Conservation (phyloP, 2,329 filamentous ascomycete genomes). For the Talaromyces sp. region DNA sequence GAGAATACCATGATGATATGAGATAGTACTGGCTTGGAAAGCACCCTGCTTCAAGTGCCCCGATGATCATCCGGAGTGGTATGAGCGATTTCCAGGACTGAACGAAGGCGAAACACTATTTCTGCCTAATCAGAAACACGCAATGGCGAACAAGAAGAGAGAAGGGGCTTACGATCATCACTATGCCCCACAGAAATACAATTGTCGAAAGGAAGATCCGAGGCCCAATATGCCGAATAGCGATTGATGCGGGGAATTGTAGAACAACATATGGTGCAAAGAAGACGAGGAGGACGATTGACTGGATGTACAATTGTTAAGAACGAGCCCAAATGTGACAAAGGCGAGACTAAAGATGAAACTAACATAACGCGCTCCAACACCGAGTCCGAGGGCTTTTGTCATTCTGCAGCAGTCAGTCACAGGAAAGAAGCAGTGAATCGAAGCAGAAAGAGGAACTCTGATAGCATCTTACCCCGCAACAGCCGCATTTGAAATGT, state of each 20-base stretch:
- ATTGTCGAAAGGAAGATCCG: constrained; percentile 32
- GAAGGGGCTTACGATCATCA: constrained; percentile 10
- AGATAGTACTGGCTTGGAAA: constrained; percentile 27
- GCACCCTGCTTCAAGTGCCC: constrained; percentile 15
- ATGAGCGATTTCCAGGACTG: background rate
- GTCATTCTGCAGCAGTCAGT: background rate
- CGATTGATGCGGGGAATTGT: constrained; percentile 70
- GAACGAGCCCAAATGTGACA: background rate
- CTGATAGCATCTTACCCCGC: background rate
- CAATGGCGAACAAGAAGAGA: background rate
- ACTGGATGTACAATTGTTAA: background rate
- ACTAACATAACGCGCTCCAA: background rate
- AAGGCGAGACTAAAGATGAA: background rate
- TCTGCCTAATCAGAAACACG: background rate
- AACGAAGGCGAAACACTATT: constrained; percentile 3
- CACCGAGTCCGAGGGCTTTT: background rate
- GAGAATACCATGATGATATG: constrained; percentile 48
- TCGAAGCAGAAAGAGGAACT: background rate
- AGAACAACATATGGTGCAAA: constrained; percentile 74
- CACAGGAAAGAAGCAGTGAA: too few relatives aligned
- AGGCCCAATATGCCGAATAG: constrained; percentile 66
- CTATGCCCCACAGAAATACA: constrained; percentile 16
- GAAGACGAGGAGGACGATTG: constrained; percentile 58
- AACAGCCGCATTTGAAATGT: background rate
- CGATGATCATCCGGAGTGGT: constrained; percentile 9